phyloP scores from a whole-genome alignment of 1,284 basidiomycete genomes.

The Papiliotrema nemorosa region DNA sequence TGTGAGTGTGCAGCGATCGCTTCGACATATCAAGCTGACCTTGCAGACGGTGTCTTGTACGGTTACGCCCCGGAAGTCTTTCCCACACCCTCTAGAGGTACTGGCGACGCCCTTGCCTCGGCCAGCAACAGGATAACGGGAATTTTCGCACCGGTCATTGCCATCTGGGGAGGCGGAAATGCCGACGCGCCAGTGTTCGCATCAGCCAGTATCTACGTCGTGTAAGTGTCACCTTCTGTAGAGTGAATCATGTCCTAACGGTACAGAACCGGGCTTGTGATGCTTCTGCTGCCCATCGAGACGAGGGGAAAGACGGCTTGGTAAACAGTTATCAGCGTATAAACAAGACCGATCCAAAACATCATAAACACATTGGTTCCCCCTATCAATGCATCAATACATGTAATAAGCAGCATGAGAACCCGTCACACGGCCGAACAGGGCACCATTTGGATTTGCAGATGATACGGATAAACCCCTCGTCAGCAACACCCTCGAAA shows the following conservation, averaged over 20 bases:
- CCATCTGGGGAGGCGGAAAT: constrained; percentile 20
- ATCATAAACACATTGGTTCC: no score
- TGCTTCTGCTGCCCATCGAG: constrained; percentile 60
- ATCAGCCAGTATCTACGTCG: constrained; percentile 58
- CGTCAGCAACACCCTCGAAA: no score
- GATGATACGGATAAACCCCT: no score
- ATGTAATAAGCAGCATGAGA: no score
- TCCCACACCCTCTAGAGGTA: constrained; percentile 62
- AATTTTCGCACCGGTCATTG: constrained; percentile 44
- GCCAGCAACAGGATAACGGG: constrained; percentile 59
- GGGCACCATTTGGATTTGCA: no score
- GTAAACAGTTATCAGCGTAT: no score
- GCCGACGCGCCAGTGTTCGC: constrained; percentile 57
- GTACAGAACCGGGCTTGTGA: constrained; percentile 44
- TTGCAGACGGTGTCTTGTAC: constrained; percentile 60
- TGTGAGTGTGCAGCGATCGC: no score
- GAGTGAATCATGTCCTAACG: constrained; percentile 26
- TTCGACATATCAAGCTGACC: no score
- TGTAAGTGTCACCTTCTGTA: constrained; percentile 15
- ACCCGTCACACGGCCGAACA: no score
- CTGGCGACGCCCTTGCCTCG: constrained; percentile 60
- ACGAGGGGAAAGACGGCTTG: constrained; percentile 47
- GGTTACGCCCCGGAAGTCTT: constrained; percentile 65
- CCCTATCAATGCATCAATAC: no score
- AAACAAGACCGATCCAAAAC: no score